Evolutionary conservation across 768 basidiomycete genomes (phyloP).

Genomic region (Tubosaeta sp.): DNA sequence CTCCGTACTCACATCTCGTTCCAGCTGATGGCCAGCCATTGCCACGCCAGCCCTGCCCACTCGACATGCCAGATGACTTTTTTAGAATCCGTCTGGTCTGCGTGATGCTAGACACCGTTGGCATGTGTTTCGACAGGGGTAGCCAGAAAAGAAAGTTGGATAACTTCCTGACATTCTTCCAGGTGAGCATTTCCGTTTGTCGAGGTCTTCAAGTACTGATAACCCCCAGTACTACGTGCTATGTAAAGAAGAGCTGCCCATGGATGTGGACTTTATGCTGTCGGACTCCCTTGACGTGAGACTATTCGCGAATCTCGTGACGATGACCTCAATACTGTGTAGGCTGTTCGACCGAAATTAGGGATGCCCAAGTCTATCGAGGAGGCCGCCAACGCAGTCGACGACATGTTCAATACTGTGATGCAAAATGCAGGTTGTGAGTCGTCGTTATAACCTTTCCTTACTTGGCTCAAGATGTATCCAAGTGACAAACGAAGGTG

Average conservation of each 20-base stretch:
- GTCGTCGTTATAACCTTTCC: constrained; percentile 14
- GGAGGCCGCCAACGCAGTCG: constrained; percentile 84
- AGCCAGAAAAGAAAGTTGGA: constrained; percentile 91
- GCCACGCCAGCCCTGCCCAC: constrained; percentile 64
- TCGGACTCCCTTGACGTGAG: constrained; percentile 88
- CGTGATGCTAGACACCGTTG: constrained; percentile 89
- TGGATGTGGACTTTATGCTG: constrained; percentile 98
- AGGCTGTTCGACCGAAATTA: constrained; percentile 88
- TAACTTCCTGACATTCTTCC: constrained; percentile 88
- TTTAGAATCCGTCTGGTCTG: constrained; percentile 92
- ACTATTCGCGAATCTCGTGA: neutral
- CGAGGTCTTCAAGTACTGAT: constrained; percentile 3
- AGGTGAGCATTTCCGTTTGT: constrained; percentile 46
- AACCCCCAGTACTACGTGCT: constrained; percentile 67
- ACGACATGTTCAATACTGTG: constrained; percentile 77
- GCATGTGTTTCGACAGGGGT: constrained; percentile 96
- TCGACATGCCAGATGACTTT: constrained; percentile 95
- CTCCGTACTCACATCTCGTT: constrained; percentile 10
- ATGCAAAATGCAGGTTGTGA: constrained; percentile 57
- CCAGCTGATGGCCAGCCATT: constrained; percentile 86
- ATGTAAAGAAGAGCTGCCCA: constrained; percentile 87
- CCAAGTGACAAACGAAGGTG: constrained; percentile 33
- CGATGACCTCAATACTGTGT: constrained; percentile 2
- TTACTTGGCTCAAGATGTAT: constrained; percentile 14
- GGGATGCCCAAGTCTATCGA: constrained; percentile 67